Evolutionary conservation across 495 filamentous ascomycete genomes (phyloP).

Genomic region (Margaritispora aquatica): DNA sequence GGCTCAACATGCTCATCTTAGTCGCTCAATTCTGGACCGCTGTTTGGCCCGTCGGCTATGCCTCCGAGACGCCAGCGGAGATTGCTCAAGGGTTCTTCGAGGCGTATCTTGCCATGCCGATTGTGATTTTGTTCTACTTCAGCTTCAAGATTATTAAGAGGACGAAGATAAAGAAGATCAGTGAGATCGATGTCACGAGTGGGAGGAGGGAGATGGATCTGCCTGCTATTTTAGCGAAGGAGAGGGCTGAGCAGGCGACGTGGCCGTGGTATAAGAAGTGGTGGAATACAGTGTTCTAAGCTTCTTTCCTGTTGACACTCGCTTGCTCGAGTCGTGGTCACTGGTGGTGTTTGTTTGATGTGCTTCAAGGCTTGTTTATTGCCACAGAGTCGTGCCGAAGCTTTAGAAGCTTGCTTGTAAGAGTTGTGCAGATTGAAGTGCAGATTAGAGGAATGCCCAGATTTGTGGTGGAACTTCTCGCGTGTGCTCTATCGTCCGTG

Average conservation of each 20-base stretch:
- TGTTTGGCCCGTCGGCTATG: conserved; percentile 62
- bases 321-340: too few relatives aligned
- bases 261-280: conserved; percentile 53
- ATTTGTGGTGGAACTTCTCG: too few relatives aligned
- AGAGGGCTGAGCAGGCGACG: conserved; percentile 59
- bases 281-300: not conserved
- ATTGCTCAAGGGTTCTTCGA: not conserved
- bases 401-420: too few relatives aligned
- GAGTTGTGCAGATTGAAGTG: too few relatives aligned
- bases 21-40: conserved; percentile 93
- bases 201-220: conserved; percentile 79
- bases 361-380: too few relatives aligned
- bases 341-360: too few relatives aligned
- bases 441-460: too few relatives aligned
- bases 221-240: conserved; percentile 64
- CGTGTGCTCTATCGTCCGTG: too few relatives aligned
- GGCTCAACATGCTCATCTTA: conserved; percentile 75
- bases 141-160: conserved; percentile 68
- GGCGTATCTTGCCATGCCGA: conserved; percentile 58
- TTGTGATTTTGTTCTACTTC: conserved; percentile 69
- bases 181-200: conserved; percentile 78
- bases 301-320: too few relatives aligned
- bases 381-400: too few relatives aligned
- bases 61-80: not conserved
- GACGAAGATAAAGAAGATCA: conserved; percentile 56